Evolutionary conservation across 2,329 filamentous ascomycete genomes (phyloP).

Genomic region (Colletotrichum tofieldiae): DNA sequence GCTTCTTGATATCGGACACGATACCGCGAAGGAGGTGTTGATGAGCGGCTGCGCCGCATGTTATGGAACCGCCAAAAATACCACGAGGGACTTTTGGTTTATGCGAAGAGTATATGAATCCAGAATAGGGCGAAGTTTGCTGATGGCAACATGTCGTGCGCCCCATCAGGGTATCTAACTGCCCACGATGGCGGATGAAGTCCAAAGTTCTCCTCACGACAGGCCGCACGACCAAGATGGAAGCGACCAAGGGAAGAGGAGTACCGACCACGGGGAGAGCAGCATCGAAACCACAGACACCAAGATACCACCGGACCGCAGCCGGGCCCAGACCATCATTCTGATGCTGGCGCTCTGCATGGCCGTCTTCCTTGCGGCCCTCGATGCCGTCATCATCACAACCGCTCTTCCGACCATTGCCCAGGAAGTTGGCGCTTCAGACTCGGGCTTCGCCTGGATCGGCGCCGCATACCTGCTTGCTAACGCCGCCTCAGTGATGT

Average conservation of each 20-base stretch:
- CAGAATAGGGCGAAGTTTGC: slow-evolving; percentile 4
- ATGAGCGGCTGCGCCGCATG: not conserved
- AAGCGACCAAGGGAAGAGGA: not conserved
- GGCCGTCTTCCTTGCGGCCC: slow-evolving; percentile 67
- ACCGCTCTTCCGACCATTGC: slow-evolving; percentile 79
- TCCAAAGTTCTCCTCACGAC: not conserved
- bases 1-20: not conserved
- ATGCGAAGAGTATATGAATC: slow-evolving; percentile 17
- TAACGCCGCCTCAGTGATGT: slow-evolving; percentile 76
- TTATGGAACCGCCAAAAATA: not conserved
- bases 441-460: slow-evolving; percentile 83
- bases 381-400: slow-evolving; percentile 75
- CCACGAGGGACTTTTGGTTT: not conserved
- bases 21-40: not conserved
- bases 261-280: slow-evolving; percentile 19
- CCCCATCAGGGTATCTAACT: slow-evolving; percentile 11
- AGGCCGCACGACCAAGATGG: slow-evolving; percentile 1
- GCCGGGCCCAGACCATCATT: slow-evolving; percentile 55
- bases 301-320: slow-evolving; percentile 49
- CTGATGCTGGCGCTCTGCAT: slow-evolving; percentile 60
- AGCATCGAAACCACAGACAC: slow-evolving; percentile 24
- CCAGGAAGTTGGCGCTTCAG: slow-evolving; percentile 73
- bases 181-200: slow-evolving; percentile 21
- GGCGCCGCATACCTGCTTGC: slow-evolving; percentile 82
- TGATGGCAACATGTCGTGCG: slow-evolving; percentile 13